A percentile compares a stretch with the other conserved stretches of the same genome.
These are phyloP conservation scores for Hypocrella siamensis DNA, from an alignment of 2,329 filamentous ascomycete genomes.

Conservation along the genomic window DNA sequence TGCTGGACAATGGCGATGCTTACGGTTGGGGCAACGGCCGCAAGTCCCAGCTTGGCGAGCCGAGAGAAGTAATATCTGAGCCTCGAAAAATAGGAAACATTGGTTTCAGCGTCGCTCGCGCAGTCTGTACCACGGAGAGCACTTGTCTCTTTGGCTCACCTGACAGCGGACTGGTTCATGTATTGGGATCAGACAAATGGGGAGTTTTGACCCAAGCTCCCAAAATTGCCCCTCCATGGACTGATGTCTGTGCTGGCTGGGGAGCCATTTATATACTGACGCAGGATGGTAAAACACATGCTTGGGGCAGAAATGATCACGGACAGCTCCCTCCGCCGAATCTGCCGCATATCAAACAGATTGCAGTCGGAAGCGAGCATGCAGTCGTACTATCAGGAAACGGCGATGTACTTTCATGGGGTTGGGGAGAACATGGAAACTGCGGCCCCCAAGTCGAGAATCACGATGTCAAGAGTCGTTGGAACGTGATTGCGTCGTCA, in stretches of 20 bases:
- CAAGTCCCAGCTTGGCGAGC: constrained; percentile 66
- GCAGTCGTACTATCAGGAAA: constrained; percentile 53
- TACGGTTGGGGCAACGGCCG: constrained; percentile 83
- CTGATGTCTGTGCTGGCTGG: constrained; percentile 65
- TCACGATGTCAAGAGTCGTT: constrained; percentile 53
- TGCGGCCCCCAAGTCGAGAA: constrained; percentile 56
- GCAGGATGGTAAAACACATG: constrained; percentile 40
- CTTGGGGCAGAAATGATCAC: constrained; percentile 77
- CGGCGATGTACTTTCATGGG: constrained; percentile 67
- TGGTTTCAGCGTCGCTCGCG: constrained; percentile 47
- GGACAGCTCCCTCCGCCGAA: constrained; percentile 57
- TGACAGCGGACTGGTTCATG: constrained; percentile 38
- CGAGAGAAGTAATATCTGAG: constrained; percentile 32
- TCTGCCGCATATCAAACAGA: constrained; percentile 39
- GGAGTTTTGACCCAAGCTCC: constrained; percentile 44
- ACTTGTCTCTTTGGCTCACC: constrained; percentile 52
- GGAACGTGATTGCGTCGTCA: constrained; percentile 48
- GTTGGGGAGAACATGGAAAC: constrained; percentile 97
- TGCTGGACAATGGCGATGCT: constrained; percentile 59
- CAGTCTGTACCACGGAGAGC: constrained; percentile 72
- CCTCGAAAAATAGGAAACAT: constrained; percentile 46
- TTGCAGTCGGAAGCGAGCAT: constrained; percentile 88
- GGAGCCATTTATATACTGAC: constrained; percentile 60
- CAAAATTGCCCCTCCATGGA: constrained; percentile 37
- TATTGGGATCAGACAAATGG: constrained; percentile 69